Conservation (phyloP, 179 eudicot species). For the Patellifolia procumbens region DNA sequence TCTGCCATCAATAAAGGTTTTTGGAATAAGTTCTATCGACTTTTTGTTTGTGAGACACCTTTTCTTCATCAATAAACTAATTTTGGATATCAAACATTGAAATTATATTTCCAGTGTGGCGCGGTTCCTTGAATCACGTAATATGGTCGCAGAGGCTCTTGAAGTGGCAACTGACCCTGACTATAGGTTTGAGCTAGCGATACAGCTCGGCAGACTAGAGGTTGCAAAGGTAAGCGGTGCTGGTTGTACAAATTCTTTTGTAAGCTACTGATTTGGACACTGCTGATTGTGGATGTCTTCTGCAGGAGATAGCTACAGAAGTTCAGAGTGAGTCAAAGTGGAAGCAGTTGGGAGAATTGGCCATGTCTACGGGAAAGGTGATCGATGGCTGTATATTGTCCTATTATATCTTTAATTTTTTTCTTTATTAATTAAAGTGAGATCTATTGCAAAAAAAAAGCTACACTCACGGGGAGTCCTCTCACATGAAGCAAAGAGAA, state of each 20-base stretch:
- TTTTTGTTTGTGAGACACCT: background rate
- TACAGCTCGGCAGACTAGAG: constrained; percentile 87
- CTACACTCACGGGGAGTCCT: background rate
- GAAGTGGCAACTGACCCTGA: constrained; percentile 97
- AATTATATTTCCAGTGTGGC: constrained; percentile 62
- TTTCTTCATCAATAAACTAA: background rate
- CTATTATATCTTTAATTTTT: background rate
- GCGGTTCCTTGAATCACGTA: constrained; percentile 91
- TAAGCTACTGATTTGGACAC: constrained; percentile 16
- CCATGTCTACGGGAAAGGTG: constrained; percentile 96
- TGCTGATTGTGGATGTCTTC: constrained; percentile 22
- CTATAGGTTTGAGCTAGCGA: constrained; percentile 95
- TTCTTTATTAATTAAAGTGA: background rate
- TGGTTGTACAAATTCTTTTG: background rate
- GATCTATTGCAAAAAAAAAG: background rate
- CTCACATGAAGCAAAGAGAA: background rate
- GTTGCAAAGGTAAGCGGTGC: constrained; percentile 68
- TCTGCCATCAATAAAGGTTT: background rate
- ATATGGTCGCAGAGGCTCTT: constrained; percentile 85
- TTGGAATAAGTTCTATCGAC: constrained; percentile 1
- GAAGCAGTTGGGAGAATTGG: constrained; percentile 97
- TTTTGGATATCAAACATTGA: constrained; percentile 5
- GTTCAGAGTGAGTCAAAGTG: constrained; percentile 92
- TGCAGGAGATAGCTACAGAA: constrained; percentile 84
- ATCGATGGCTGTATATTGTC: constrained; percentile 10